These are phyloP conservation scores for Yarrowia alimentaria DNA, from an alignment of 805 yeast genomes.

Conservation along the genomic window DNA sequence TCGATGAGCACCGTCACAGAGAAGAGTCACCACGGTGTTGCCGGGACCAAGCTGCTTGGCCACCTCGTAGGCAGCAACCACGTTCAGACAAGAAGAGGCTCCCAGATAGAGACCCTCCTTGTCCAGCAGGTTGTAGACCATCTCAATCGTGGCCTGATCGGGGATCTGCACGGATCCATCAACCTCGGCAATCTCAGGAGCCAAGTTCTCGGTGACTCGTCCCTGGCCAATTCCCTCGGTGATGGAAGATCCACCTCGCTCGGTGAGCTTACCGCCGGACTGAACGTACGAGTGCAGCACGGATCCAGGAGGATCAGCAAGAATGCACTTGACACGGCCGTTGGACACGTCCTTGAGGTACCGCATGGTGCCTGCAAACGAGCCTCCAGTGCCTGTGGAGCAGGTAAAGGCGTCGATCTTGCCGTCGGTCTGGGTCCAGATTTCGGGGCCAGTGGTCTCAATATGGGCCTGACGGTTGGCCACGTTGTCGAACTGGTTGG, in stretches of 20 bases:
- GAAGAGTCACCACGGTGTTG: slow-evolving; percentile 79
- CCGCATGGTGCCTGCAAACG: slow-evolving; percentile 81
- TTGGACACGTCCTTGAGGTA: slow-evolving; percentile 68
- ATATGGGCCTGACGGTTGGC: slow-evolving; percentile 88
- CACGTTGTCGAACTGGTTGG: slow-evolving; percentile 85
- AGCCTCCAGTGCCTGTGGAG: slow-evolving; percentile 91
- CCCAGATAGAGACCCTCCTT: slow-evolving; percentile 91
- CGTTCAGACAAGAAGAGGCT: slow-evolving; percentile 87
- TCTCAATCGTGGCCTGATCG: slow-evolving; percentile 75
- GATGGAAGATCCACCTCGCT: slow-evolving; percentile 77
- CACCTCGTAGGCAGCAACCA: slow-evolving; percentile 79
- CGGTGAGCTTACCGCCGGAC: slow-evolving; percentile 63
- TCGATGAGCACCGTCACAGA: slow-evolving; percentile 88
- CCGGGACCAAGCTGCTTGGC: slow-evolving; percentile 73
- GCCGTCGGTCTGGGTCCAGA: slow-evolving; percentile 80
- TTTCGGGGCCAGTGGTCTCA: slow-evolving; percentile 89
- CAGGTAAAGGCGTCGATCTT: slow-evolving; percentile 82
- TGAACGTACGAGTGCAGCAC: slow-evolving; percentile 76
- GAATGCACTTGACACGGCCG: slow-evolving; percentile 59
- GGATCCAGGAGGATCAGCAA: slow-evolving; percentile 95
- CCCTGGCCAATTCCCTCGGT: slow-evolving; percentile 98
- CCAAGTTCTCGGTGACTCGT: slow-evolving; percentile 79
- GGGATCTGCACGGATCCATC: slow-evolving; percentile 80
- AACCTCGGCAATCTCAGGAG: slow-evolving; percentile 64
- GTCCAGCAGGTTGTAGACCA: slow-evolving; percentile 79